Conservation (phyloP, 352 stramenopile genomes). For the Pythium oligandrum region DNA sequence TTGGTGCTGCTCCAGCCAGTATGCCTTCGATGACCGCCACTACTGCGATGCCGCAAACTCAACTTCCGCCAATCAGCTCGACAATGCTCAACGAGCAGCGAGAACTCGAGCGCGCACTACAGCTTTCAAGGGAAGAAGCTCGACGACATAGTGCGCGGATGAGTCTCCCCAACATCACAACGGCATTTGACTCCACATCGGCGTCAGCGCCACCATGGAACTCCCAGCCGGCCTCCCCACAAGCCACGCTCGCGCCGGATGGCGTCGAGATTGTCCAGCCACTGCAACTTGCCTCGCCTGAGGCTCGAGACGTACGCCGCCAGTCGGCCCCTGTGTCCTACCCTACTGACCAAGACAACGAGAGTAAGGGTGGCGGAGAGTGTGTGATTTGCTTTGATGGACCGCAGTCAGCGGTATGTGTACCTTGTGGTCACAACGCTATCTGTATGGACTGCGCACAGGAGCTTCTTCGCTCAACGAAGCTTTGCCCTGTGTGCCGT, state of each 20-base stretch:
- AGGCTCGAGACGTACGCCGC: neutral
- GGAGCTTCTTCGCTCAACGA: constrained; percentile 56
- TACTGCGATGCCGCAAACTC: neutral
- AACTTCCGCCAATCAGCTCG: neutral
- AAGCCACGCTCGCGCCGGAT: constrained; percentile 49
- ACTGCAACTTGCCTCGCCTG: constrained; percentile 10
- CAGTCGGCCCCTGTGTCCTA: neutral
- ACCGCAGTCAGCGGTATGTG: constrained; percentile 64
- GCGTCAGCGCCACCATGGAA: constrained; percentile 30
- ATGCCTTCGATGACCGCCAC: neutral
- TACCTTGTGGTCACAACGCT: constrained; percentile 85
- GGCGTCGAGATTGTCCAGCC: constrained; percentile 80
- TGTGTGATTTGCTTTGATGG: constrained; percentile 86
- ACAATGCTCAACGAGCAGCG: constrained; percentile 46
- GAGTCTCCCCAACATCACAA: neutral
- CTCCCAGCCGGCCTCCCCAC: constrained; percentile 22
- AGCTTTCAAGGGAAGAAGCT: constrained; percentile 53
- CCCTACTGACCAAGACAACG: neutral
- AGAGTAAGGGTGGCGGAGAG: constrained; percentile 23
- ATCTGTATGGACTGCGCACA: constrained; percentile 78
- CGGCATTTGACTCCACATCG: constrained; percentile 1
- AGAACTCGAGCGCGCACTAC: constrained; percentile 49
- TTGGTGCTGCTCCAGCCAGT: constrained; percentile 6
- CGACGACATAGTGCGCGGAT: constrained; percentile 13
- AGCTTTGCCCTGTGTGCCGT: constrained; percentile 72